Base-by-base conservation (phyloP, 169 alveolate species). In the Plasmodium knowlesi region DNA sequence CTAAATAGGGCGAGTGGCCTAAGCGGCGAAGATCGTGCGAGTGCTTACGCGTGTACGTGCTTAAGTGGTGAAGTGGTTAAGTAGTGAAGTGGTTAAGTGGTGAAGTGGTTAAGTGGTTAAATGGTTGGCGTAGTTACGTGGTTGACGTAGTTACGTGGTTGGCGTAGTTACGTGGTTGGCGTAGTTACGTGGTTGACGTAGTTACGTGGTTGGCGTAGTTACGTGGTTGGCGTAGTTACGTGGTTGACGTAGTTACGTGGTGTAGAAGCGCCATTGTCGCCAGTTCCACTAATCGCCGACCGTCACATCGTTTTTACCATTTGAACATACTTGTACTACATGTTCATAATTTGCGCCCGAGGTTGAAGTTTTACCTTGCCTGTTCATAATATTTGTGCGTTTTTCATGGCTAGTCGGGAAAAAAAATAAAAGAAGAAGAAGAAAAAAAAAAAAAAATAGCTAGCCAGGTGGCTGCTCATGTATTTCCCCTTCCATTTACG, bases 331-430 rank as follows among this genome's bases (percentile, higher is more conserved):
- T 80, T 32, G 5, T 19, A 50, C 57, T 46, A 80, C 73, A 8
- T 37, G 88, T 53, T 81, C 76, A 53, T 81, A 81, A 53, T 81
- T 81, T 81, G 70, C 70, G 28, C 43, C 70, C 61, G 34, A 37
- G 78, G 50, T 10, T 8, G 67, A 81, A 81, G 67, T 46, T 37
- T 79, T 37, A n/a, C 70, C 84, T 79, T 34, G 57, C 50, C 70
- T 41, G 70, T 34, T 41, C 61, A 79, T 79, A 41, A 41, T 32
- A 79, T 41, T 37, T 43, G 25, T n/a, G 57, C 70, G 73, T 12
- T 79, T 39, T 37, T 16, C 54, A 79, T 41, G 50, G 70, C 84
- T 79, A 79, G 50, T 12, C 41, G 67, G 70, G 37, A 3, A 32
- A 46, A 81, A 81, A 46, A 81, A 53, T 10, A 46, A 50, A 81